Base-by-base conservation (phyloP, 352 stramenopile genomes). In the Phytophthora sojae region DNA sequence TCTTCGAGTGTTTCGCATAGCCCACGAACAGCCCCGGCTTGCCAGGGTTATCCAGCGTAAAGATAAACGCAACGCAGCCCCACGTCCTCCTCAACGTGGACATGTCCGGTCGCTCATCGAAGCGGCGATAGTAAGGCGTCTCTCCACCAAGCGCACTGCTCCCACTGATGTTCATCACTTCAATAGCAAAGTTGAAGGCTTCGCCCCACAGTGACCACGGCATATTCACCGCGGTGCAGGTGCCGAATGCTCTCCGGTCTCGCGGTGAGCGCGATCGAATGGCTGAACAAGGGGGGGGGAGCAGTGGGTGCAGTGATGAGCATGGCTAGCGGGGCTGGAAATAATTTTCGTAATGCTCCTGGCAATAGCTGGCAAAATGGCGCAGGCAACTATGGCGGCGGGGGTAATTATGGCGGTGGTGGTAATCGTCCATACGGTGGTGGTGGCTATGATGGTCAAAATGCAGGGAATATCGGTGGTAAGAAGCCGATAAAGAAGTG, bases 241-340 rank as follows among this genome's bases (percentile, higher is more conserved):
- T 42, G 35, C 14, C 35, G 9, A 42, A 42, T 42, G 35, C 35
- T 17, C 35, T 42, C 47, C 57, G 15, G 11, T 55, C 57, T 9
- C 57, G 44, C 26, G 57, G 56, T 49, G 45, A 64, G 29, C 25
- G 52, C 11, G 52, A 58, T 17, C 52, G 52, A 14, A 47, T 58
- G 52, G 26, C 44, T 23, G 52, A 45, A n/a, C 52, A 45, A 23
- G 52, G 32, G 14, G 32, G n/a, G 32, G 8, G 32, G 32, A 39
- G 32, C 32, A 39, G 32, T 39, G 8, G 32, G 32, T 29, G 32
- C 32, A 12, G 32, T 14, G 32, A 14, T 39, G 32, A 39, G 32
- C 32, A 39, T 39, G 32, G 11, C 32, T 39, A 39, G 32, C 11
- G 32, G 32, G 32, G 11, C 8, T 39, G 8, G 32, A 39, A 39